Conservation (phyloP, 306 rosid species). For the Mimosa bimucronata region DNA sequence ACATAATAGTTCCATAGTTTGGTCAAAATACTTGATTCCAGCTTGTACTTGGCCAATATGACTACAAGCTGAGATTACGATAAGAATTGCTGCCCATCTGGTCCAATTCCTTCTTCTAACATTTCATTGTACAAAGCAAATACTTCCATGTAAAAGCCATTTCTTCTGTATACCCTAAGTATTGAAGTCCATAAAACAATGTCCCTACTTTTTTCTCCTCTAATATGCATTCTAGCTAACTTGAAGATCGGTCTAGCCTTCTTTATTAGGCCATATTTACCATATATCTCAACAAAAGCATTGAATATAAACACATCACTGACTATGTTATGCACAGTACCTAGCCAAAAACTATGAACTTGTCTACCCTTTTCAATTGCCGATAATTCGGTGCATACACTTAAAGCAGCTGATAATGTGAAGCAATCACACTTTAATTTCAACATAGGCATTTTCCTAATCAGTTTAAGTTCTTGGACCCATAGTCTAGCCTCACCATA, state of each 20-base stretch:
- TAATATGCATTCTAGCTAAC: constrained; percentile 50
- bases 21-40: constrained; percentile 72
- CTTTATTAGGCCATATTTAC: constrained; percentile 67
- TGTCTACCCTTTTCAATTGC: constrained; percentile 67
- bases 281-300: constrained; percentile 78
- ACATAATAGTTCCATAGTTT: too few species aligned
- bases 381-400: constrained; percentile 68
- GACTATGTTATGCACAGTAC: constrained; percentile 39
- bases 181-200: constrained; percentile 78
- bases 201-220: constrained; percentile 53
- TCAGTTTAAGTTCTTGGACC: too few species aligned
- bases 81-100: constrained; percentile 72
- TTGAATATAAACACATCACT: constrained; percentile 67
- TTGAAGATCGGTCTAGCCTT: constrained; percentile 64
- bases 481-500: too few species aligned
- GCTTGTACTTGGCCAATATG: constrained; percentile 67
- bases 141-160: constrained; percentile 57
- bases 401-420: constrained; percentile 67
- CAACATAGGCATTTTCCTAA: too few species aligned
- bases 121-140: constrained; percentile 59
- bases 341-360: constrained; percentile 61
- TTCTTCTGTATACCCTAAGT: constrained; percentile 75
- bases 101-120: constrained; percentile 66
- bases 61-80: constrained; percentile 75
- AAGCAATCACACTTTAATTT: too few species aligned